Evolutionary conservation across 345 rosid genomes (phyloP).

Genomic region (Citrus trifoliata): DNA sequence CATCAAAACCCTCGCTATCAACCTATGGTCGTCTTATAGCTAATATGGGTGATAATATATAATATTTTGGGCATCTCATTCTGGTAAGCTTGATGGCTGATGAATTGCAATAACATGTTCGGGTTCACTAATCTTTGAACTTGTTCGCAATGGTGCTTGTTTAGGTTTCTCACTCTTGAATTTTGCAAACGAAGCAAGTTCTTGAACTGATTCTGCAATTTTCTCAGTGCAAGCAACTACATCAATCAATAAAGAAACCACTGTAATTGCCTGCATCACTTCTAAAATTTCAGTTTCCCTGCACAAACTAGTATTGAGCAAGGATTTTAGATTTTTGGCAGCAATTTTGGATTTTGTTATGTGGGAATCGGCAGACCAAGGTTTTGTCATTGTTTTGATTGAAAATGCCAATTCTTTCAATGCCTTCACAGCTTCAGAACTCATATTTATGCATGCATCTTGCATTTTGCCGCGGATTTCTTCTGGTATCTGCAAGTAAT

Average conservation of each 20-base stretch:
- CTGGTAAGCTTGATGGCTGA: neutral
- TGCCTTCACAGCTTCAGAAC: slow-evolving; percentile 30
- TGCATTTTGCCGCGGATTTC: slow-evolving; percentile 19
- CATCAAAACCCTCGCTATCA: neutral
- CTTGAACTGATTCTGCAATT: slow-evolving; percentile 26
- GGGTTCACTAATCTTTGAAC: neutral
- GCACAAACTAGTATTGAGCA: slow-evolving; percentile 15
- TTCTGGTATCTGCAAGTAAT: slow-evolving; percentile 19
- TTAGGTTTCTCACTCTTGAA: slow-evolving; percentile 13
- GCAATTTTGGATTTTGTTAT: slow-evolving; percentile 25
- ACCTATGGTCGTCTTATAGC: no score
- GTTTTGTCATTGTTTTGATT: slow-evolving; percentile 21
- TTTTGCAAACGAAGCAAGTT: slow-evolving; percentile 28
- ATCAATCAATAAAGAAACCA: slow-evolving; percentile 28
- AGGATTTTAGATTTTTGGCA: slow-evolving; percentile 13
- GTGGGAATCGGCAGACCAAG: slow-evolving; percentile 18
- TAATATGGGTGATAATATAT: no score
- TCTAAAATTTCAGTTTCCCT: slow-evolving; percentile 16
- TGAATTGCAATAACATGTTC: slow-evolving; percentile 8
- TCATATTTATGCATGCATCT: slow-evolving; percentile 25
- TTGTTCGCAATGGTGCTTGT: neutral
- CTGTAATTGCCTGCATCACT: slow-evolving; percentile 20
- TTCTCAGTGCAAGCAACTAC: slow-evolving; percentile 25
- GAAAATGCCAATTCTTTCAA: slow-evolving; percentile 30
- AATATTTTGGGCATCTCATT: neutral